These are phyloP conservation scores for Oropetium thomaeum DNA, from an alignment of 176 grass and related monocot genomes.

Conservation along the genomic window DNA sequence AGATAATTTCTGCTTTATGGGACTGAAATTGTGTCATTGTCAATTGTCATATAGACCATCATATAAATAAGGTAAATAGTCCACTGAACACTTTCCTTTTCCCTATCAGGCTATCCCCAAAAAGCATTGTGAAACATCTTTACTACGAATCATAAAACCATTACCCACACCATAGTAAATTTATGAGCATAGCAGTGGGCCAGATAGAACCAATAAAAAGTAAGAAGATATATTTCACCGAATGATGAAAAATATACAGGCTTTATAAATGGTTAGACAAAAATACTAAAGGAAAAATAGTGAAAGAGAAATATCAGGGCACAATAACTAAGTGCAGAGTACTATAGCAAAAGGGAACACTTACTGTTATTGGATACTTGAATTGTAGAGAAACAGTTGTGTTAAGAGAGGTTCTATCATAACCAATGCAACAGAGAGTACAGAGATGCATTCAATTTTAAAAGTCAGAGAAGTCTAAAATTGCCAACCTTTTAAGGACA, in stretches of 20 bases:
- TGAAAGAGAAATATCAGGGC: neutral
- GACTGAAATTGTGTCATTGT: neutral
- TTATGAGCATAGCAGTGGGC: no score
- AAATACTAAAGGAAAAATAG: neutral
- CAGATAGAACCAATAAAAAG: no score
- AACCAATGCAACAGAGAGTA: no score
- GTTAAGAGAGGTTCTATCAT: no score
- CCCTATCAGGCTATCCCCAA: neutral
- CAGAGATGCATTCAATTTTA: neutral
- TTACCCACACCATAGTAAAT: neutral
- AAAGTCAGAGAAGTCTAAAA: neutral
- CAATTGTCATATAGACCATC: neutral
- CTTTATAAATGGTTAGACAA: neutral
- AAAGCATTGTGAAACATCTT: neutral
- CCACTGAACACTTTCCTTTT: neutral
- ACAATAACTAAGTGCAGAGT: neutral
- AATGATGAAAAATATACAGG: neutral
- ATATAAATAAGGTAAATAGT: neutral
- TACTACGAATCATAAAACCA: neutral
- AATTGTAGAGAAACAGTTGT: no score
- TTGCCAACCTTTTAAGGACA: neutral
- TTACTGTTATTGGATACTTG: no score
- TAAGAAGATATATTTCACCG: no score
- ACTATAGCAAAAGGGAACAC: neutral
- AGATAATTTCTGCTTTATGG: constrained; percentile 3